Conservation (phyloP, 768 basidiomycete species). For the Tulasnella sp. region DNA sequence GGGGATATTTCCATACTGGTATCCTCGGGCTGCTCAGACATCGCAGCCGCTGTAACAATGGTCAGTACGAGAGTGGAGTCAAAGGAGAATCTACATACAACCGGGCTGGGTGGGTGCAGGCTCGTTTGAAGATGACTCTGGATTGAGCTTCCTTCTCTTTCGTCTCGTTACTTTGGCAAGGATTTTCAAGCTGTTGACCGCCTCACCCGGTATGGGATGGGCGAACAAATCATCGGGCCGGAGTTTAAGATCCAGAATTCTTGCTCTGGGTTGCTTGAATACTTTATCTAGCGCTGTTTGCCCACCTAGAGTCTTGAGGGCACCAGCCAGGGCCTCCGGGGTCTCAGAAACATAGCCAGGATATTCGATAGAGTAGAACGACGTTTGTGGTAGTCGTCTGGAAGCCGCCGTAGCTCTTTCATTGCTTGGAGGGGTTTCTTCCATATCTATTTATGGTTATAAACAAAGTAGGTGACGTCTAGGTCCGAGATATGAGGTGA, state of each 20-base stretch:
- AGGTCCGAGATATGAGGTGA: neutral
- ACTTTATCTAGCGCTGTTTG: conserved; percentile 67
- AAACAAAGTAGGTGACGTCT: neutral
- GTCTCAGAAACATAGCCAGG: conserved; percentile 68
- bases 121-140: neutral
- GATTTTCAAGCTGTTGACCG: conserved; percentile 73
- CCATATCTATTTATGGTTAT: neutral
- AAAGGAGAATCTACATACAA: neutral
- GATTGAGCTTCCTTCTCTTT: conserved; percentile 44
- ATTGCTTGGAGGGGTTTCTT: neutral
- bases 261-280: conserved; percentile 65
- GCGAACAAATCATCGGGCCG: conserved; percentile 71
- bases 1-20: neutral
- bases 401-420: neutral
- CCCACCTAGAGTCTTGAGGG: conserved; percentile 65
- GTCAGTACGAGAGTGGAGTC: neutral
- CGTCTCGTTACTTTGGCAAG: conserved; percentile 78
- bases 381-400: conserved; percentile 38
- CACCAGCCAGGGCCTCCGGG: conserved; percentile 55
- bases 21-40: neutral
- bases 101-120: neutral
- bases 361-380: conserved; percentile 83
- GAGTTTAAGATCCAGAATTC: conserved; percentile 70
- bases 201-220: conserved; percentile 80
- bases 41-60: neutral